A percentile compares a stretch with the other conserved stretches of the same genome.
phyloP scores from a whole-genome alignment of 2,329 filamentous ascomycete genomes.

The Diplocarpon rosae region DNA sequence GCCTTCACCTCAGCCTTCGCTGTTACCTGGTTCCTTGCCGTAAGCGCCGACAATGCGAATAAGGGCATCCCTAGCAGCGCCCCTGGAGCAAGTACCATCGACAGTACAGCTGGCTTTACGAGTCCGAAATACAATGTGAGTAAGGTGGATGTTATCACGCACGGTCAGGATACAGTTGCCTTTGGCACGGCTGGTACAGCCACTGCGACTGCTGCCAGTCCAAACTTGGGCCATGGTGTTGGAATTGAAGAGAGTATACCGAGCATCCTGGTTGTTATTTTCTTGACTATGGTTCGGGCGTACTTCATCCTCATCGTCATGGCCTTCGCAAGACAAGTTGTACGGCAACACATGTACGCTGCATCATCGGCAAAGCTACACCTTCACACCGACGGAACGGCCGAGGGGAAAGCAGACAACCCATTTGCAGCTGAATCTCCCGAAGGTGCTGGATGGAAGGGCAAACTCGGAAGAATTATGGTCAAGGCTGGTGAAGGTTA shows the following conservation, averaged over 20 bases:
- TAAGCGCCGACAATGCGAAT: conserved; percentile 30
- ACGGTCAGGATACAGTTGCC: conserved; percentile 43
- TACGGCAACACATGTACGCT: conserved; percentile 56
- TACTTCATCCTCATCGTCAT: conserved; percentile 82
- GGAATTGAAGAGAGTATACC: conserved; percentile 56
- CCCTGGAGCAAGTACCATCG: conserved; percentile 34
- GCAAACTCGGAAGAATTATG: conserved; percentile 69
- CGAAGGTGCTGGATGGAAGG: conserved; percentile 71
- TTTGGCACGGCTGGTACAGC: conserved; percentile 31
- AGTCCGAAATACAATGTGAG: conserved; percentile 50
- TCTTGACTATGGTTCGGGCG: conserved; percentile 63
- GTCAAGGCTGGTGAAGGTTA: conserved; percentile 62
- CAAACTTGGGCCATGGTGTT: conserved; percentile 51
- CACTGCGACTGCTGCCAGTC: conserved; percentile 29
- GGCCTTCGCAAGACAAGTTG: conserved; percentile 66
- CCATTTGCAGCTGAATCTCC: conserved; percentile 59
- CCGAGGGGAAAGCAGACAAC: conserved; percentile 46
- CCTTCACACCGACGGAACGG: conserved; percentile 25
- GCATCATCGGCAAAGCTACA: conserved; percentile 27
- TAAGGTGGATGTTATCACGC: conserved; percentile 38
- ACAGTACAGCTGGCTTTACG: conserved; percentile 54
- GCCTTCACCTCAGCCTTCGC: conserved; percentile 76
- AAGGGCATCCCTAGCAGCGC: conserved; percentile 33
- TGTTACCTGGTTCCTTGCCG: conserved; percentile 74
- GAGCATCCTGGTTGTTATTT: conserved; percentile 65